A percentile compares a stretch with the other conserved stretches of the same genome.
phyloP scores from a whole-genome alignment of 139 green algal genomes.

The Microglena sp. region DNA sequence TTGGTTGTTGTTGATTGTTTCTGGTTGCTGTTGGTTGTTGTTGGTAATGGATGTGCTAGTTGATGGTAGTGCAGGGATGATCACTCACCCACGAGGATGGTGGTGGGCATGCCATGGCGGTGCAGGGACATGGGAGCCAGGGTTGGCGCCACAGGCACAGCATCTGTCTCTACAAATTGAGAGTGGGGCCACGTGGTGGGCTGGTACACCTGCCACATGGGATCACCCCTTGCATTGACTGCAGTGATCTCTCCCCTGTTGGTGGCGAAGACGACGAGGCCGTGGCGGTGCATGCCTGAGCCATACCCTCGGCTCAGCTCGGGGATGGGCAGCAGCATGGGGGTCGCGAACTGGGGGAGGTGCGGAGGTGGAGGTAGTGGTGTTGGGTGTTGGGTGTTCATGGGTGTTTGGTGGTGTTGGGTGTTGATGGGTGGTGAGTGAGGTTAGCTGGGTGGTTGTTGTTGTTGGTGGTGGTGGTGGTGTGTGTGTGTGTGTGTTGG shows the following conservation, averaged over 20 bases:
- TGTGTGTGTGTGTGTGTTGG: no score
- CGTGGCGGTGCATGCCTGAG: slow-evolving; percentile 21
- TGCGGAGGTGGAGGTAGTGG: not conserved
- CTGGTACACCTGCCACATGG: slow-evolving; percentile 48
- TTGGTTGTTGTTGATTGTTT: no score
- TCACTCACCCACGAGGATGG: no score
- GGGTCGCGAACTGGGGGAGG: slow-evolving; percentile 48
- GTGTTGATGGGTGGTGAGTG: not conserved
- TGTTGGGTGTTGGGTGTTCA: not conserved
- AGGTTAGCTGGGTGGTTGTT: not conserved
- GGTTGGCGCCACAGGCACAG: not conserved
- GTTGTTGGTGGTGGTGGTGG: no score
- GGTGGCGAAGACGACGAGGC: slow-evolving; percentile 61
- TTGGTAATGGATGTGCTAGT: no score
- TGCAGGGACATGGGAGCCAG: not conserved
- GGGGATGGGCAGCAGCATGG: slow-evolving; percentile 64
- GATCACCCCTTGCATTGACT: slow-evolving; percentile 37
- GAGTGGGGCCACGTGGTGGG: not conserved
- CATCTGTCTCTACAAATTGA: no score
- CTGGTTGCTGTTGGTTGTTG: no score
- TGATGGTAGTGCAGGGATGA: no score
- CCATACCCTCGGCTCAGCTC: slow-evolving; percentile 31
- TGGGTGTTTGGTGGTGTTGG: not conserved
- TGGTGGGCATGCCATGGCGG: slow-evolving; percentile 37
- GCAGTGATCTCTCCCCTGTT: slow-evolving; percentile 69